Conservation (phyloP, 2,329 filamentous ascomycete genomes). For the Chrysoporthe puriensis region DNA sequence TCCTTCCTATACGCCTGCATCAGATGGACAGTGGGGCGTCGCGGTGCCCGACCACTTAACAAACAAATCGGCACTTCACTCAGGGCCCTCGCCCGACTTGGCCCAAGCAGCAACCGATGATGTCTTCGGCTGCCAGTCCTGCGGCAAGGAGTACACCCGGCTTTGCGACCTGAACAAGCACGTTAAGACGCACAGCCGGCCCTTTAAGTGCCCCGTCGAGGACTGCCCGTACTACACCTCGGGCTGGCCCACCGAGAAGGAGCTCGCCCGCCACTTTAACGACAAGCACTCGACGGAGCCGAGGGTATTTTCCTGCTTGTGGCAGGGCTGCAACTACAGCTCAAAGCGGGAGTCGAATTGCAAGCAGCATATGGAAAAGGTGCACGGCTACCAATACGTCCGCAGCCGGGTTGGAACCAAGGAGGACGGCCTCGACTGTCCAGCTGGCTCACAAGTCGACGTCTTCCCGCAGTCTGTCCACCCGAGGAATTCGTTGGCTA, state of each 20-base stretch:
- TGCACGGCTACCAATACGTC: constrained; percentile 72
- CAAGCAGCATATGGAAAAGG: constrained; percentile 87
- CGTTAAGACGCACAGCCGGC: constrained; percentile 23
- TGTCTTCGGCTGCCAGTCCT: constrained; percentile 33
- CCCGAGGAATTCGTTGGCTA: constrained; percentile 19
- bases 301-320: constrained; percentile 68
- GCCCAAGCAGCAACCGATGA: constrained; percentile 16
- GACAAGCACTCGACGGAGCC: constrained; percentile 74
- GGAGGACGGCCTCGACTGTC: constrained; percentile 8
- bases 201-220: constrained; percentile 69
- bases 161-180: constrained; percentile 43
- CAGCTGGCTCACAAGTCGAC: background rate
- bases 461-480: constrained; percentile 2
- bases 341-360: constrained; percentile 81
- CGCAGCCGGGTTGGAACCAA: constrained; percentile 62
- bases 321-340: constrained; percentile 67
- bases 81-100: constrained; percentile 13
- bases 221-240: constrained; percentile 70
- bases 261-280: constrained; percentile 75
- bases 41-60: constrained; percentile 15
- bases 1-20: constrained; percentile 16
- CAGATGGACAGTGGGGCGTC: constrained; percentile 23
- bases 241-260: constrained; percentile 80
- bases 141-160: constrained; percentile 36
- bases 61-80: constrained; percentile 10